A percentile compares a stretch with the other conserved stretches of the same genome.
These are phyloP conservation scores for Penicillium steckii DNA, from an alignment of 495 filamentous ascomycete species.

Conservation along the genomic window DNA sequence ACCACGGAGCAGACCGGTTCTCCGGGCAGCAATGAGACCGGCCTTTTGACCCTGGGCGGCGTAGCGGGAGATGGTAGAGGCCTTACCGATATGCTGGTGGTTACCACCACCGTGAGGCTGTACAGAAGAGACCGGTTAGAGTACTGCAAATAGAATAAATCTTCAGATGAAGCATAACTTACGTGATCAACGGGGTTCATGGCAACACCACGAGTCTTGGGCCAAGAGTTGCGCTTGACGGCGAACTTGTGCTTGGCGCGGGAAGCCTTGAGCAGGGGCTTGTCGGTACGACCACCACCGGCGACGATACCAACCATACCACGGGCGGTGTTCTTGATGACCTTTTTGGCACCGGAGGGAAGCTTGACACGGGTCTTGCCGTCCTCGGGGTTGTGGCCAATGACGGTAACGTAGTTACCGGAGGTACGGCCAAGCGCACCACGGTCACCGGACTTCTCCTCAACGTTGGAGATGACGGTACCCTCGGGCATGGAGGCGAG, in stretches of 20 bases:
- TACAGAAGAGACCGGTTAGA: conserved; percentile 35
- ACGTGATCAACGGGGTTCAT: conserved; percentile 99
- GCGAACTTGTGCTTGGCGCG: conserved; percentile 99
- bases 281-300: conserved; percentile 98
- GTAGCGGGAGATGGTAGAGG: conserved; percentile 97
- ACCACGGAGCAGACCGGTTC: conserved; percentile 98
- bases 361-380: conserved; percentile 99
- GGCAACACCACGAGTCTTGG: conserved; percentile 99
- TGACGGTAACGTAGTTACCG: conserved; percentile 98
- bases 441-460: conserved; percentile 98
- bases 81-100: conserved; percentile 99
- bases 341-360: conserved; percentile 98
- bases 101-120: conserved; percentile 99
- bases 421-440: conserved; percentile 93
- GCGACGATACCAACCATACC: conserved; percentile 99
- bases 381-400: conserved; percentile 98
- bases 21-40: conserved; percentile 98
- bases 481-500: conserved; percentile 93
- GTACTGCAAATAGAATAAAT: background rate
- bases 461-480: conserved; percentile 97
- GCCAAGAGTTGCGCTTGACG: conserved; percentile 99
- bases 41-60: conserved; percentile 99
- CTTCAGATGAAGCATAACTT: conserved; percentile 35
- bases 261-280: conserved; percentile 97
- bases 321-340: conserved; percentile 83